A percentile compares a stretch with the other conserved stretches of the same genome.
Evolutionary conservation across 768 basidiomycete genomes (phyloP).

Genomic region (Lyophyllum decastes): DNA sequence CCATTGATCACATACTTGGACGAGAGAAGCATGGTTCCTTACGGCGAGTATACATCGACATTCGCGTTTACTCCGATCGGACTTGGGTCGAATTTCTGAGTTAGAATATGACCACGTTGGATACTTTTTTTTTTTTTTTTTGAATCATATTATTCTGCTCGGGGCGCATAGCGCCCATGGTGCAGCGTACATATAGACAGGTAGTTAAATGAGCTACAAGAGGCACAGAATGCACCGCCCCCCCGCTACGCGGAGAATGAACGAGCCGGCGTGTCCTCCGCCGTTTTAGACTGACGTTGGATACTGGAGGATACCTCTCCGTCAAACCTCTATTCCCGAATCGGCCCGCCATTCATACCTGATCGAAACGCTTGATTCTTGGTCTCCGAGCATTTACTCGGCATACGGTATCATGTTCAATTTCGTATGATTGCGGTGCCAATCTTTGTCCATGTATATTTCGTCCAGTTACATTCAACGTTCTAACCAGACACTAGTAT

Average conservation of each 20-base stretch:
- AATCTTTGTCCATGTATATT: too few species aligned
- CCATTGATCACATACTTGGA: not conserved
- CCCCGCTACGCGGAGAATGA: slow-evolving; percentile 2
- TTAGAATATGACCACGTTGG: not conserved
- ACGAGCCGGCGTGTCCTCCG: not conserved
- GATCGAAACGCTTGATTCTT: too few species aligned
- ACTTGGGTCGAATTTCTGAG: not conserved
- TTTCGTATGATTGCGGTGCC: too few species aligned
- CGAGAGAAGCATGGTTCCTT: not conserved
- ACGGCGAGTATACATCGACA: not conserved
- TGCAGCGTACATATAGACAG: not conserved
- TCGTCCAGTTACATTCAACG: too few species aligned
- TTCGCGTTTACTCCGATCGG: not conserved
- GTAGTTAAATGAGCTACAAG: not conserved
- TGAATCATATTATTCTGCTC: not conserved
- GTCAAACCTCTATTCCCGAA: not conserved
- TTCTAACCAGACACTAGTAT: not conserved
- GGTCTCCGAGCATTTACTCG: too few species aligned
- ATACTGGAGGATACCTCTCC: not conserved
- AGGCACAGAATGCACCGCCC: not conserved
- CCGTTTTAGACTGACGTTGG: not conserved
- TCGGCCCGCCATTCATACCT: not conserved
- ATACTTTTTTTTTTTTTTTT: too few species aligned
- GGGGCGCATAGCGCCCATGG: not conserved
- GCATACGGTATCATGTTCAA: too few species aligned